Evolutionary conservation across 140 eudicot genomes (phyloP).

Genomic region (Stevia rebaudiana): DNA sequence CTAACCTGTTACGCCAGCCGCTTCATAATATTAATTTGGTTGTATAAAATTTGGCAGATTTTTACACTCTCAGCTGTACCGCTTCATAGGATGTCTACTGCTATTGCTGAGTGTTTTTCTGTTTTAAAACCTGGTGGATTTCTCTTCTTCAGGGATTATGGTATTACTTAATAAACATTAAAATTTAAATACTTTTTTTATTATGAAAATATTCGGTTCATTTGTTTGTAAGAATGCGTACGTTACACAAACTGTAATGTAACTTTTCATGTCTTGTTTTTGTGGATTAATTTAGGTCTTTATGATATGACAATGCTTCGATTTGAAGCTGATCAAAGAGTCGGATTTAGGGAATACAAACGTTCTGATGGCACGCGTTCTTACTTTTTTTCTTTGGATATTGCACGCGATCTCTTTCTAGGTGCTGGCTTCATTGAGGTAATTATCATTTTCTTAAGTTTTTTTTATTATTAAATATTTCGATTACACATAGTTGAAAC

Average conservation of each 20-base stretch:
- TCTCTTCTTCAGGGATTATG: conserved; percentile 88
- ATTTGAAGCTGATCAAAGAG: conserved; percentile 66
- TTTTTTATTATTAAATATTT: background rate
- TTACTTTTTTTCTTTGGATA: conserved; percentile 71
- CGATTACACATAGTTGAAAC: background rate
- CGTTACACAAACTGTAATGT: background rate
- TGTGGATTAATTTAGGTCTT: conserved; percentile 51
- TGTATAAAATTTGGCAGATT: conserved; percentile 36
- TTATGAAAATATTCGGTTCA: background rate
- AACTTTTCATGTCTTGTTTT: background rate
- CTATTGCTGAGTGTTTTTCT: conserved; percentile 68
- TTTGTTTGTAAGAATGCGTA: background rate
- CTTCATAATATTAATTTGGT: background rate
- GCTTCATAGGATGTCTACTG: conserved; percentile 57
- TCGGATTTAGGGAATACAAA: conserved; percentile 75
- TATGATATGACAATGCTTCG: conserved; percentile 99
- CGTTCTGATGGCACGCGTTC: conserved; percentile 91
- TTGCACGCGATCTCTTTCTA: conserved; percentile 47
- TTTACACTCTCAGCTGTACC: conserved; percentile 93
- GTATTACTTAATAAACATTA: conserved; percentile 33
- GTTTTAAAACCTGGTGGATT: conserved; percentile 86
- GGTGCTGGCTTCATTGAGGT: conserved; percentile 78
- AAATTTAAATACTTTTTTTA: background rate
- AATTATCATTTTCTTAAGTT: background rate
- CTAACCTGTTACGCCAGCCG: no score